These are phyloP conservation scores for Coccinonectria pachysandricola DNA, from an alignment of 2,329 filamentous ascomycete species.

Conservation along the genomic window DNA sequence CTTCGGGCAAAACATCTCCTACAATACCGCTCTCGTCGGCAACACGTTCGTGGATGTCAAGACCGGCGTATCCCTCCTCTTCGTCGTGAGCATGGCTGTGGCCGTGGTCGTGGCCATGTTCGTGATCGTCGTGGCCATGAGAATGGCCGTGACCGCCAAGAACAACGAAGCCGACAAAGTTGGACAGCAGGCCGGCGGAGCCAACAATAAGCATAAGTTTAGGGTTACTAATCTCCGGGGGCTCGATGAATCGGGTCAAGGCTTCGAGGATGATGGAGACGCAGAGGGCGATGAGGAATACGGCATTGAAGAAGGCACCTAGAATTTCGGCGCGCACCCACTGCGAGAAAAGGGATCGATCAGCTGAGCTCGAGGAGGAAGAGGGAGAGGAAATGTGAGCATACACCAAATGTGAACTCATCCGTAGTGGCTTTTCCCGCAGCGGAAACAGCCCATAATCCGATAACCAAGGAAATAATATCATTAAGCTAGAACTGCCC, in stretches of 20 bases:
- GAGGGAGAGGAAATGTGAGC: conserved; percentile 21
- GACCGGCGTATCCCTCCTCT: conserved; percentile 40
- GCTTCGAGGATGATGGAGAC: conserved; percentile 95
- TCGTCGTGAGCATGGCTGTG: conserved; percentile 29
- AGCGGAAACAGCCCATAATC: conserved; percentile 88
- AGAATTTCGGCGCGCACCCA: conserved; percentile 97
- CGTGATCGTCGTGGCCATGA: conserved; percentile 49
- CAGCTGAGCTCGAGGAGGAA: no score
- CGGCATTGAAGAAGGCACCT: conserved; percentile 91
- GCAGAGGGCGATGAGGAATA: conserved; percentile 93
- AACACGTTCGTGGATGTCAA: conserved; percentile 27
- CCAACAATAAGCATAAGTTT: conserved; percentile 84
- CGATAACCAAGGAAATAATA: conserved; percentile 86
- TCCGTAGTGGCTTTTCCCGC: conserved; percentile 78
- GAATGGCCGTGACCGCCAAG: conserved; percentile 89
- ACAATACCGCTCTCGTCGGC: conserved; percentile 50
- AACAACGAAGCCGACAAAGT: conserved; percentile 78
- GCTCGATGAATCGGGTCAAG: conserved; percentile 82
- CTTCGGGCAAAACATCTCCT: conserved; percentile 54
- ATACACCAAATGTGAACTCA: conserved; percentile 87
- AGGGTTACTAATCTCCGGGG: conserved; percentile 76
- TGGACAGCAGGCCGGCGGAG: conserved; percentile 73
- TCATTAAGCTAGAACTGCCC: conserved; percentile 64
- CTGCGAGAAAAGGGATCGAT: no score
- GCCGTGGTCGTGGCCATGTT: conserved; percentile 24